phyloP scores from a whole-genome alignment of 2,329 filamentous ascomycete species.

The Clonostachys chloroleuca region DNA sequence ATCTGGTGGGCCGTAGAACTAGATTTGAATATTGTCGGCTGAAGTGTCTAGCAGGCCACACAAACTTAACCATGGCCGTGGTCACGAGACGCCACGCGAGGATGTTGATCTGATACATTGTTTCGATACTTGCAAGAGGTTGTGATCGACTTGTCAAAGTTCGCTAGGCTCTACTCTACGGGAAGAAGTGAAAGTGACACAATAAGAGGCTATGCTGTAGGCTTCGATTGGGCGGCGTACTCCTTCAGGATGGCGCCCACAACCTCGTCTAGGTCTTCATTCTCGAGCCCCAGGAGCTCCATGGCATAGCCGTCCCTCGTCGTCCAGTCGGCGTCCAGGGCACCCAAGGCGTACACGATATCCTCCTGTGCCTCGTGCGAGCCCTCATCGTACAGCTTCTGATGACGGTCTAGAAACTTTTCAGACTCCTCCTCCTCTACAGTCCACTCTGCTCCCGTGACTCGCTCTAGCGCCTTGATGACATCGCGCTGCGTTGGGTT shows the following conservation, averaged over 20 bases:
- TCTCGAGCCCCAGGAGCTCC: conserved; percentile 36
- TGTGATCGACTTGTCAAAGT: too few relatives aligned
- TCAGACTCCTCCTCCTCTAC: conserved; percentile 25
- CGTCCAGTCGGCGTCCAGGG: conserved; percentile 44
- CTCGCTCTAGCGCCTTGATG: conserved; percentile 43
- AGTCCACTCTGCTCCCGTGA: conserved; percentile 34
- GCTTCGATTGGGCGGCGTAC: too few relatives aligned
- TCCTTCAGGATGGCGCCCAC: conserved; percentile 23
- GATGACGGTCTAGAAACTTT: conserved; percentile 26
- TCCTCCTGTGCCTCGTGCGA: conserved; percentile 34
- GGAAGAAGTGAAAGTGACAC: too few relatives aligned
- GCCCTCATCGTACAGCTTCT: conserved; percentile 29
- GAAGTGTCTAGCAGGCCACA: too few relatives aligned
- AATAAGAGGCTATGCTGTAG: too few relatives aligned
- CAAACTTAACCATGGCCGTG: too few relatives aligned
- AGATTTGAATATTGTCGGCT: too few relatives aligned
- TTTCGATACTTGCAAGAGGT: too few relatives aligned
- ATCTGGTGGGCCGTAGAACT: too few relatives aligned
- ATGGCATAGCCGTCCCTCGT: conserved; percentile 37
- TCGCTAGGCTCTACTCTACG: too few relatives aligned
- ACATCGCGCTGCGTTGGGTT: conserved; percentile 41
- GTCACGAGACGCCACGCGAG: too few relatives aligned
- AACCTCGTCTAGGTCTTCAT: conserved; percentile 39
- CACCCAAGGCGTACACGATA: conserved; percentile 43
- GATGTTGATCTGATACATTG: too few relatives aligned